Evolutionary conservation across 2,329 filamentous ascomycete genomes (phyloP).

Genomic region (Fusarium palustre): DNA sequence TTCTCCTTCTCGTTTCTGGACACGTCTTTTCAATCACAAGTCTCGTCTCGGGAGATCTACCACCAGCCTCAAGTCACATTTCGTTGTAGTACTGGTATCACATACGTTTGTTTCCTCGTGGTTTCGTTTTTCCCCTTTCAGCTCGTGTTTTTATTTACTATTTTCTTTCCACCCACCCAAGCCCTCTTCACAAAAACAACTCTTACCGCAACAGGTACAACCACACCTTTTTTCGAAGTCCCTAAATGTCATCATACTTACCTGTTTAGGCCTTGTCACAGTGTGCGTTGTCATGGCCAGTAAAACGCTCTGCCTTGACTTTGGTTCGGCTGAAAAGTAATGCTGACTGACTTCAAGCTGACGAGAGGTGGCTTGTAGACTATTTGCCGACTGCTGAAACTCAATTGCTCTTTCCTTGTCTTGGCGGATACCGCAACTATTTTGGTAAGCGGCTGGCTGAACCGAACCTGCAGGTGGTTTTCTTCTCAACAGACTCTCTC

Average conservation of each 20-base stretch:
- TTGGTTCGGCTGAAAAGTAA: constrained; percentile 22
- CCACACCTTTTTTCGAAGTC: constrained; percentile 24
- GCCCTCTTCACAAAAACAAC: neutral
- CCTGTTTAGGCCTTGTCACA: neutral
- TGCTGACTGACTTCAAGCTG: constrained; percentile 36
- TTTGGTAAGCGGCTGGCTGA: constrained; percentile 26
- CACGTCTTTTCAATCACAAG: constrained; percentile 10
- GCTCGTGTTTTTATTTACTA: constrained; percentile 24
- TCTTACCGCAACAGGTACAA: constrained; percentile 28
- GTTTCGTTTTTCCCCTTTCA: constrained; percentile 19
- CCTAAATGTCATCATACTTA: constrained; percentile 3
- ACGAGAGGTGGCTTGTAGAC: constrained; percentile 35
- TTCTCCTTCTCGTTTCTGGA: constrained; percentile 1
- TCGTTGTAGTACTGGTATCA: constrained; percentile 8
- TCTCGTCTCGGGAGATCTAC: constrained; percentile 33
- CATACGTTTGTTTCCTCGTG: constrained; percentile 20
- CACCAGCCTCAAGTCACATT: constrained; percentile 32
- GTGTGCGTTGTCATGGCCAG: constrained; percentile 26
- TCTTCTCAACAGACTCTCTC: neutral
- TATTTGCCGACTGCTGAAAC: constrained; percentile 11
- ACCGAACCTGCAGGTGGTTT: neutral
- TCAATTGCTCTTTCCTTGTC: constrained; percentile 13
- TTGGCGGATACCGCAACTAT: neutral
- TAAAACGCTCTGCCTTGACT: constrained; percentile 21
- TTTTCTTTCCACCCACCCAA: constrained; percentile 3